Base-by-base conservation (phyloP, 2,329 filamentous ascomycete species). In the Verticillium tricorpus region DNA sequence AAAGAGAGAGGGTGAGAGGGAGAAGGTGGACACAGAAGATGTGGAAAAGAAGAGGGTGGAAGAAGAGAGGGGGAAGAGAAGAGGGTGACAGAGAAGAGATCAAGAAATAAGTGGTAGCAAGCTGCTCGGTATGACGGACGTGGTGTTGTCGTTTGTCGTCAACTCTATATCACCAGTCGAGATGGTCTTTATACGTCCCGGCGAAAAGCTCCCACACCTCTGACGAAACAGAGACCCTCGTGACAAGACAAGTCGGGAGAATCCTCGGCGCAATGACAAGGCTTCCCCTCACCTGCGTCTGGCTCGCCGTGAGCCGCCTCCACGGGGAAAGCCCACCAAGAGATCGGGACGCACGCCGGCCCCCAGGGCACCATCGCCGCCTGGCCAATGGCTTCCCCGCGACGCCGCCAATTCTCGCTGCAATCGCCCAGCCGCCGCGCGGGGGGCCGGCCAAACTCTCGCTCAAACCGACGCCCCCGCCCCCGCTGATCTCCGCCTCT, bases 341-440 rank as follows among this genome's bases (percentile, higher is more conserved):
- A 45, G 60, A 32, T 34, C 28, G 28, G 28, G 28, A 28, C 28
- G 28, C 28, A 28, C 28, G 28, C 28, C 28, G 3, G 28, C 3
- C 28, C 28, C 28, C 25, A 25, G 5, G 25, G 28, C 28, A 28
- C 28, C 28, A 28, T 28, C 28, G 28, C 28, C 7, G 17, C 22
- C 17, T 31, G 25, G 31, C 64, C 64, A 65, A 65, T 63, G 35
- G 37, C 55, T 17, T 12, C 2, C 19, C 58, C 25, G 25, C n/a
- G 25, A n/a, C 19, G n/a, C 62, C 52, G 32, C 57, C 61, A 63
- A 65, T 64, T 63, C 63, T 63, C 64, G 64, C 64, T 62, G 60
- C 37, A 64, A 65, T 59, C 12, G 15, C 31, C 17, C 17, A 32
- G 35, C 37, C 57, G 35, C 32, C 25, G 25, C 39, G 19, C 62